These are phyloP conservation scores for Geranium incanum DNA, from an alignment of 441 rosid species.

Conservation along the genomic window DNA sequence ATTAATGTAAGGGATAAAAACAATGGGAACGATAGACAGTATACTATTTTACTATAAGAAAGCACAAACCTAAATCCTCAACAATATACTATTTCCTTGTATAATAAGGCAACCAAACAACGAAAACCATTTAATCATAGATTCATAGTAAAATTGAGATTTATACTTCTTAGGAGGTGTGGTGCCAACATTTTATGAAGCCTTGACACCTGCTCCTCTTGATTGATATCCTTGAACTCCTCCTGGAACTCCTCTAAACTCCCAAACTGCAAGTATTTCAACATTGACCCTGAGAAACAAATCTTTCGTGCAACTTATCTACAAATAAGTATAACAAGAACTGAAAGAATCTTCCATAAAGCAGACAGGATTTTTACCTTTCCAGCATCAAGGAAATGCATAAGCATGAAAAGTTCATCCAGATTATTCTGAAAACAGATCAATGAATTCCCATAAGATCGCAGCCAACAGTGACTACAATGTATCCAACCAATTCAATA, in stretches of 20 bases:
- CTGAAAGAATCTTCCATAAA: slow-evolving; percentile 7
- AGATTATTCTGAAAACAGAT: slow-evolving; percentile 76
- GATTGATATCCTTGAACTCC: slow-evolving; percentile 94
- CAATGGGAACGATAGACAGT: neutral
- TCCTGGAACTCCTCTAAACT: slow-evolving; percentile 98
- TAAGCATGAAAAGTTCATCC: slow-evolving; percentile 99
- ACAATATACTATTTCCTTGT: neutral
- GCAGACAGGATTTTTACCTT: slow-evolving; percentile 52
- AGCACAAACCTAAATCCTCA: neutral
- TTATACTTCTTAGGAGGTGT: slow-evolving; percentile 84
- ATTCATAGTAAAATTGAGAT: slow-evolving; percentile 20
- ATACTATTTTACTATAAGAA: slow-evolving; percentile 3
- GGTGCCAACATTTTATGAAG: slow-evolving; percentile 97
- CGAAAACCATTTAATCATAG: slow-evolving; percentile 9
- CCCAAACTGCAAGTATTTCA: slow-evolving; percentile 57
- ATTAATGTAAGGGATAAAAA: neutral
- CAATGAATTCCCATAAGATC: slow-evolving; percentile 27
- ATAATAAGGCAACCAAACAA: slow-evolving; percentile 19
- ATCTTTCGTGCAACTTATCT: slow-evolving; percentile 6
- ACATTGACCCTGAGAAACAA: slow-evolving; percentile 18
- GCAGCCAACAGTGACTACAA: slow-evolving; percentile 16
- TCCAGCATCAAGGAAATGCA: slow-evolving; percentile 99
- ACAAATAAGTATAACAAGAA: neutral
- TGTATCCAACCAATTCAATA: neutral
- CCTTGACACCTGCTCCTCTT: slow-evolving; percentile 92